phyloP scores from a whole-genome alignment of 441 rosid species.

The Eruca vesicaria region DNA sequence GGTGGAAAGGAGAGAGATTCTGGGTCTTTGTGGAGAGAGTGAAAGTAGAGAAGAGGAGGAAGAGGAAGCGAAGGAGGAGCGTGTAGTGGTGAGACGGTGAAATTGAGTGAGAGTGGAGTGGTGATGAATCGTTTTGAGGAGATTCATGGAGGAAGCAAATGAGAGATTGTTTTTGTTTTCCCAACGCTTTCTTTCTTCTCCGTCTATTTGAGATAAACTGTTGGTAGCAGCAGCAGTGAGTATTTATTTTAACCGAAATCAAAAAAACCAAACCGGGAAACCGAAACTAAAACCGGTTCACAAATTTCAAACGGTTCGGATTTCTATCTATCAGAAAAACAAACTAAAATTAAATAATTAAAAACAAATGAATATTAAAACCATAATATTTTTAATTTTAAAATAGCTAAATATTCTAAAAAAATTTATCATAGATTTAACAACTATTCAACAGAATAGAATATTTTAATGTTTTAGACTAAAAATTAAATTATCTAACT shows the following conservation, averaged over 20 bases:
- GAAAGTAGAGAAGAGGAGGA: conserved; percentile 2
- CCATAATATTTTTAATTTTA: no score
- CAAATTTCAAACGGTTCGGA: background rate
- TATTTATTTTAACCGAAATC: background rate
- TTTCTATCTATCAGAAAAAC: background rate
- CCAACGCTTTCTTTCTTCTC: conserved; percentile 9
- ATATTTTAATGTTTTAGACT: background rate
- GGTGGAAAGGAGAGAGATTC: conserved; percentile 29
- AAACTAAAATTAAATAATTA: no score
- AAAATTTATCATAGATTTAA: background rate
- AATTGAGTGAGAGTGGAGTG: conserved; percentile 26
- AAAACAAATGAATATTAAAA: no score
- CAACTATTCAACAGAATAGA: background rate
- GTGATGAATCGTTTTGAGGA: conserved; percentile 41
- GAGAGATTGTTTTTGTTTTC: background rate
- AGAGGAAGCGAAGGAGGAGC: conserved; percentile 4
- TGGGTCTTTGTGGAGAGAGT: conserved; percentile 7
- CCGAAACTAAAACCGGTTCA: background rate
- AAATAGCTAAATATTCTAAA: background rate
- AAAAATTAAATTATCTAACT: no score
- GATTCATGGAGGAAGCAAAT: conserved; percentile 40
- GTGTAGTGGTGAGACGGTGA: conserved; percentile 28
- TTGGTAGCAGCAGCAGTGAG: background rate
- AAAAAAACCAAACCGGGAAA: background rate
- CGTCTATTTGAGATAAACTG: background rate